Percentiles rank a stretch among this genome's conserved stretches.
phyloP scores from a whole-genome alignment of 106 monocot species.

The Amphibolis antarctica region DNA sequence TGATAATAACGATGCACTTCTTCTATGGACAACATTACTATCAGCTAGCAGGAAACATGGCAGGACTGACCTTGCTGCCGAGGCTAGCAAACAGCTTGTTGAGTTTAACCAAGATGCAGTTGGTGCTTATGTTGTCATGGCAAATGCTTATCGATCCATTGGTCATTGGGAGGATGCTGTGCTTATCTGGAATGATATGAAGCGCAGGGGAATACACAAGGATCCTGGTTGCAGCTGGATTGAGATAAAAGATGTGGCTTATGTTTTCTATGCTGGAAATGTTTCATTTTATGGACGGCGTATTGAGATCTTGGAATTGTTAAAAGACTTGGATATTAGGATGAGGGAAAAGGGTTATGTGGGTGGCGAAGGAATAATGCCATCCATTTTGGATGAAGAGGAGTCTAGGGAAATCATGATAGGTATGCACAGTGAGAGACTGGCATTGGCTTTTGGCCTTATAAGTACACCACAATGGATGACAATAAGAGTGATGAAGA shows the following conservation, averaged over 20 bases:
- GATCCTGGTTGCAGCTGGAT: conserved; percentile 76
- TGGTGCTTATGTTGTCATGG: conserved; percentile 55
- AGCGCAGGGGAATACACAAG: conserved; percentile 50
- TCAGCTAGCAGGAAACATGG: conserved; percentile 35
- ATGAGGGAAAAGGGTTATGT: conserved; percentile 46
- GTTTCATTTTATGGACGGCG: conserved; percentile 12
- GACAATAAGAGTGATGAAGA: conserved; percentile 84
- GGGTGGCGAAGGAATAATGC: conserved; percentile 5
- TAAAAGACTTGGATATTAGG: conserved; percentile 46
- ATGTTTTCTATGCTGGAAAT: conserved; percentile 57
- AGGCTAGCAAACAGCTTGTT: conserved; percentile 29
- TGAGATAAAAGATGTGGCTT: conserved; percentile 49
- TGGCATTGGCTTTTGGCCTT: conserved; percentile 68
- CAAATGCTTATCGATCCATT: conserved; percentile 41
- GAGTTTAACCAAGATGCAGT: conserved; percentile 50
- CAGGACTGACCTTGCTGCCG: conserved; percentile 39
- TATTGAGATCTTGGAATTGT: conserved; percentile 25
- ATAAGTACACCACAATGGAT: conserved; percentile 37
- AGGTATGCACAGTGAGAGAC: conserved; percentile 70
- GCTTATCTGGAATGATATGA: conserved; percentile 44
- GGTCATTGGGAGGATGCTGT: conserved; percentile 38
- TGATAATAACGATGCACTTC: conserved; percentile 26
- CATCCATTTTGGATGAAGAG: conserved; percentile 13
- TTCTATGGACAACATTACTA: conserved; percentile 68
- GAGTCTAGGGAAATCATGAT: conserved; percentile 11